phyloP scores from a whole-genome alignment of 2,329 filamentous ascomycete species.

The Penicillium sp. region DNA sequence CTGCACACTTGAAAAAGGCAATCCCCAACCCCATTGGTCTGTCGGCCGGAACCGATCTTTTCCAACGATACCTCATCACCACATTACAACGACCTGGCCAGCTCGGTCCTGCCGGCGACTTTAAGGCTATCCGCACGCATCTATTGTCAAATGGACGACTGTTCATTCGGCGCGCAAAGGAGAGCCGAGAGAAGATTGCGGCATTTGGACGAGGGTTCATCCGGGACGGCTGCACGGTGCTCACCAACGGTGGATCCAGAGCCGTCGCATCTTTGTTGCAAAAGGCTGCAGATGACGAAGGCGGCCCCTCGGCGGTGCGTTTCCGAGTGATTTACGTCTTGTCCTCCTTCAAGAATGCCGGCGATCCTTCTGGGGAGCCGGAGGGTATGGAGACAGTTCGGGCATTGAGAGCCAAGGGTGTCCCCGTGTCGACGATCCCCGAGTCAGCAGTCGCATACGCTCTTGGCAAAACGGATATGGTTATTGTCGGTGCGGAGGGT shows the following conservation, averaged over 20 bases:
- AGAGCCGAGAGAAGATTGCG: slow-evolving; percentile 79
- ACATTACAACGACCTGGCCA: slow-evolving; percentile 59
- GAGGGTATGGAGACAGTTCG: slow-evolving; percentile 72
- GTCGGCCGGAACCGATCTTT: slow-evolving; percentile 90
- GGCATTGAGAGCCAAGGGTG: slow-evolving; percentile 67
- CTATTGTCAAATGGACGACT: slow-evolving; percentile 80
- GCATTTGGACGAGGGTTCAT: slow-evolving; percentile 75
- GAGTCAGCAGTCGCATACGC: slow-evolving; percentile 76
- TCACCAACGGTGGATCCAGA: slow-evolving; percentile 85
- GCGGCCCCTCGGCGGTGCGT: slow-evolving; percentile 57
- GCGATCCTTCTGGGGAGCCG: slow-evolving; percentile 38
- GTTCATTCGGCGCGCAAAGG: slow-evolving; percentile 84
- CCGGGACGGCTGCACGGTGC: slow-evolving; percentile 72
- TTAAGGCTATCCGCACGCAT: slow-evolving; percentile 79
- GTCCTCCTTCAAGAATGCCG: slow-evolving; percentile 30
- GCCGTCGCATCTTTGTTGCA: slow-evolving; percentile 76
- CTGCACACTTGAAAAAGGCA: slow-evolving; percentile 70
- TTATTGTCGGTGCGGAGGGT: slow-evolving; percentile 70
- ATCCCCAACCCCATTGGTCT: slow-evolving; percentile 88
- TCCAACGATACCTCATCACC: slow-evolving; percentile 87
- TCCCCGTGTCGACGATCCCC: slow-evolving; percentile 79
- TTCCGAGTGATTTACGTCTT: slow-evolving; percentile 84
- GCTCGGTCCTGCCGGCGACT: slow-evolving; percentile 60
- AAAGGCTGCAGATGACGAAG: slow-evolving; percentile 66
- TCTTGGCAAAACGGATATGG: slow-evolving; percentile 69